phyloP scores from a whole-genome alignment of 306 rosid species.

The Vigna trinervia region DNA sequence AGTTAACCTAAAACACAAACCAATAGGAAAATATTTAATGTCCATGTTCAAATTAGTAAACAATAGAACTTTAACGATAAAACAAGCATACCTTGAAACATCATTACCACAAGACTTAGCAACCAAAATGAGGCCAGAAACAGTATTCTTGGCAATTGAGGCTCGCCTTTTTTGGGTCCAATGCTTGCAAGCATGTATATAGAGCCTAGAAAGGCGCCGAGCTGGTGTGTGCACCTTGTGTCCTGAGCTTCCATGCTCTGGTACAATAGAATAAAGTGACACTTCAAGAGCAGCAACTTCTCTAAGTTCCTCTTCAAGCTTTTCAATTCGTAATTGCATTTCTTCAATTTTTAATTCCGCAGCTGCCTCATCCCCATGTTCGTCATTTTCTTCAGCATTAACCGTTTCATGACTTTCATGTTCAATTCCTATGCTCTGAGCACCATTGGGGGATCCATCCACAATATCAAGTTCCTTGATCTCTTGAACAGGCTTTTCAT shows the following conservation, averaged over 20 bases:
- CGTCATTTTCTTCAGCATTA: constrained; percentile 58
- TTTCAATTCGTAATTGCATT: constrained; percentile 82
- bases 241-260: constrained; percentile 97
- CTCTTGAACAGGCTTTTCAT: constrained; percentile 59
- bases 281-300: constrained; percentile 99
- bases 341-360: constrained; percentile 63
- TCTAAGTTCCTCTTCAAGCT: constrained; percentile 94
- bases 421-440: constrained; percentile 53
- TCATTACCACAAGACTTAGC: constrained; percentile 96
- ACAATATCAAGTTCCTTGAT: constrained; percentile 54
- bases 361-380: constrained; percentile 49
- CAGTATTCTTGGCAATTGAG: constrained; percentile 73
- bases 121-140: constrained; percentile 89
- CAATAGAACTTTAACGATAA: constrained; percentile 20
- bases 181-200: constrained; percentile 85
- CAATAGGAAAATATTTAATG: constrained; percentile 38
- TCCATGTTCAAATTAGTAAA: constrained; percentile 16
- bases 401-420: constrained; percentile 47
- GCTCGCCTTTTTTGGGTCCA: constrained; percentile 76
- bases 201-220: constrained; percentile 92
- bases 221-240: constrained; percentile 99
- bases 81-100: constrained; percentile 73
- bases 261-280: constrained; percentile 86
- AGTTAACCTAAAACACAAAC: constrained; percentile 67
- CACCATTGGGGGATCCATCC: constrained; percentile 64